Evolutionary conservation across 2,329 filamentous ascomycete species (phyloP).

Genomic region (Ophiosphaerella herpotricha): DNA sequence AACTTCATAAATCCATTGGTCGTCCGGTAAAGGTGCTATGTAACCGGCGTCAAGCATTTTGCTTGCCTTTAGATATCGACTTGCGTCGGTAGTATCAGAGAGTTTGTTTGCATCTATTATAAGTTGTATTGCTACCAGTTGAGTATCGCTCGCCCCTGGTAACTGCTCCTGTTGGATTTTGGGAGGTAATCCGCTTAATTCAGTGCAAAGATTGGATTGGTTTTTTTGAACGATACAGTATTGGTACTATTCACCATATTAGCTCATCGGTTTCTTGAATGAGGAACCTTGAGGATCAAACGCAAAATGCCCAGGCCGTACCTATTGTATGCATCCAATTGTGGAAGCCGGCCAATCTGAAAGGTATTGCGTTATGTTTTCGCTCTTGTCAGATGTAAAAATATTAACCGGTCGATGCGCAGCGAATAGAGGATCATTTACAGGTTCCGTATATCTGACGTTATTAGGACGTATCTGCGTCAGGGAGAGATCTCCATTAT

Average conservation of each 20-base stretch:
- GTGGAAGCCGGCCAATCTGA: not conserved
- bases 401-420: not conserved
- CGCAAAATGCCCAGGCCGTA: not conserved
- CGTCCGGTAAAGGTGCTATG: not conserved
- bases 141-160: not conserved
- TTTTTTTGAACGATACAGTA: not conserved
- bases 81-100: not conserved
- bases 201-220: not conserved
- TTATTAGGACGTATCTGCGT: not conserved
- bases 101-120: not conserved
- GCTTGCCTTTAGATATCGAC: not conserved
- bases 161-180: not conserved
- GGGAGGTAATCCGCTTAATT: not conserved
- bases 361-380: not conserved
- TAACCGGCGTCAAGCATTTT: not conserved
- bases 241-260: not conserved
- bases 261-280: not conserved
- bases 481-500: not conserved
- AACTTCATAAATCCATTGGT: not conserved
- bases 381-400: not conserved
- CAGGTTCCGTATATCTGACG: not conserved
- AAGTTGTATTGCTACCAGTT: not conserved
- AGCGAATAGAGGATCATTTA: slow-evolving; percentile 4
- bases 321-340: not conserved
- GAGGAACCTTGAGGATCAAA: not conserved